phyloP scores from a whole-genome alignment of 164 flowering plant genomes.

The Cinnamomum chago region DNA sequence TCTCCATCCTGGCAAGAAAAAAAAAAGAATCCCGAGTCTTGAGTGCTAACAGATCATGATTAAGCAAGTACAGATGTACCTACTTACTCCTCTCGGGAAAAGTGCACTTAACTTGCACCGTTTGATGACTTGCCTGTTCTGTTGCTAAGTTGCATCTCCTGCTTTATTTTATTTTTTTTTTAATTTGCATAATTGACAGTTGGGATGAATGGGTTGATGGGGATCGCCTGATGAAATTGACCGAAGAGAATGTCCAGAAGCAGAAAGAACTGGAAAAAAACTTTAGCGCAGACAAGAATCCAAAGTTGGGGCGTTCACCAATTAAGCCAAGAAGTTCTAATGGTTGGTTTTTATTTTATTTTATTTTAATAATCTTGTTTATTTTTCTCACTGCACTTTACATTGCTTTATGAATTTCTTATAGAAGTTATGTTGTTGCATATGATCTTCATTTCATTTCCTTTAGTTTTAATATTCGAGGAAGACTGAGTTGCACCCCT shows the following conservation, averaged over 20 bases:
- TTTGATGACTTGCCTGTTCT: background rate
- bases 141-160: background rate
- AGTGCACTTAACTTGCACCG: background rate
- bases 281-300: constrained; percentile 32
- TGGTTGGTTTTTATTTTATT: constrained; percentile 33
- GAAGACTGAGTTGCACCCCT: background rate
- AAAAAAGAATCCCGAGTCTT: background rate
- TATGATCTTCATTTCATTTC: background rate
- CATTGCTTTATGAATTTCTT: background rate
- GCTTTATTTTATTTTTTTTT: background rate
- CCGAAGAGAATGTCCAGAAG: constrained; percentile 49
- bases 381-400: background rate
- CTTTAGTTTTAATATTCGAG: background rate
- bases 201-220: constrained; percentile 82
- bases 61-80: background rate
- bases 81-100: too few species aligned
- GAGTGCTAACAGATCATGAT: background rate
- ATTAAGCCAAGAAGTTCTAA: constrained; percentile 43
- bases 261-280: constrained; percentile 35
- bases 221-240: constrained; percentile 54
- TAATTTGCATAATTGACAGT: constrained; percentile 31
- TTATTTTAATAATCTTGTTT: constrained; percentile 1
- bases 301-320: constrained; percentile 50
- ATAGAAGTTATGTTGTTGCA: background rate
- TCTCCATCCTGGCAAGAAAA: too few species aligned